phyloP scores from a whole-genome alignment of 2,329 filamentous ascomycete species.

The Aspergillus tubingensis region DNA sequence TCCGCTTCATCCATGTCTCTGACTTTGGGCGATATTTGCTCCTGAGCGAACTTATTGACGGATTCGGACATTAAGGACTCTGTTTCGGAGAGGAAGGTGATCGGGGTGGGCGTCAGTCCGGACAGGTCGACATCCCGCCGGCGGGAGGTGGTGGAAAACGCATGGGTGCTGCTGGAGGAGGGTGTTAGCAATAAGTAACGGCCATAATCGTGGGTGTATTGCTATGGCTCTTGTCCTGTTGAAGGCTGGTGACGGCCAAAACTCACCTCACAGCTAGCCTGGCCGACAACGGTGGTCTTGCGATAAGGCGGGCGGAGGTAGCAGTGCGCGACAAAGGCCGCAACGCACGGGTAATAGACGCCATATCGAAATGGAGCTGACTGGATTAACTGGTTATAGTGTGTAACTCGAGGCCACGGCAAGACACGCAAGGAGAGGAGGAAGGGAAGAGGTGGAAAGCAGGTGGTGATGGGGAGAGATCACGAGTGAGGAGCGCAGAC shows the following conservation, averaged over 20 bases:
- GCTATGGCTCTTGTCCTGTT: neutral
- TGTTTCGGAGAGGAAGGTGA: slow-evolving; percentile 87
- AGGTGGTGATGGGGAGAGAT: slow-evolving; percentile 40
- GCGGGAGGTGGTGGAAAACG: slow-evolving; percentile 62
- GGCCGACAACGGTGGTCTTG: slow-evolving; percentile 40
- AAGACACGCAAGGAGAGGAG: neutral
- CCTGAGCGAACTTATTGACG: slow-evolving; percentile 86
- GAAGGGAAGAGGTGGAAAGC: slow-evolving; percentile 33
- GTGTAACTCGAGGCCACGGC: neutral
- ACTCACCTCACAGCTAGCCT: slow-evolving; percentile 45
- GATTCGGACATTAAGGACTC: slow-evolving; percentile 87
- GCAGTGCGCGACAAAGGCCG: slow-evolving; percentile 48
- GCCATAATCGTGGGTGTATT: neutral
- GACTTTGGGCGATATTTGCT: slow-evolving; percentile 84
- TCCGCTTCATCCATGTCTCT: slow-evolving; percentile 98
- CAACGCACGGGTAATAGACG: slow-evolving; percentile 50
- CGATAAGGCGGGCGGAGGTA: slow-evolving; percentile 41
- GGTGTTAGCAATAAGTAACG: neutral
- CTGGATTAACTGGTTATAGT: neutral
- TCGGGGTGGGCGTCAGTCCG: slow-evolving; percentile 83
- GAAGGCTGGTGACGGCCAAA: neutral
- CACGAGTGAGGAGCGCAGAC: neutral
- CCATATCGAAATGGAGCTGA: slow-evolving; percentile 41
- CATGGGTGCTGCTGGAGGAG: slow-evolving; percentile 44
- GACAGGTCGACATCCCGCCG: slow-evolving; percentile 65